Evolutionary conservation across 805 yeast species (phyloP).

Genomic region (Kazachstania viticola): DNA sequence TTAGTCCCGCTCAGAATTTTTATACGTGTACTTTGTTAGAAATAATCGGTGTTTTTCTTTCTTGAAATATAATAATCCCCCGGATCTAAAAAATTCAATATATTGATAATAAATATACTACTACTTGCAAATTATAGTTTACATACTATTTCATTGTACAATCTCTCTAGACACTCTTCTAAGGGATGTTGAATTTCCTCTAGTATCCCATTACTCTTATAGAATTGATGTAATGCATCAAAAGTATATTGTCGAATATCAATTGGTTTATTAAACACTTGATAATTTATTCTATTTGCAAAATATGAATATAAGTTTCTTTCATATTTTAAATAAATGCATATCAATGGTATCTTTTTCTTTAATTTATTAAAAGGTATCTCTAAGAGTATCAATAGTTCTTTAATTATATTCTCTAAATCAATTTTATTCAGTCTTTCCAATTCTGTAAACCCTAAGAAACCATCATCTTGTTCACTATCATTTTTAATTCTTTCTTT

Average conservation of each 20-base stretch:
- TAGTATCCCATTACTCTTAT: conserved; percentile 8
- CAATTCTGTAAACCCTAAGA: conserved; percentile 14
- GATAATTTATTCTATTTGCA: conserved; percentile 23
- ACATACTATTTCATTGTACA: conserved; percentile 12
- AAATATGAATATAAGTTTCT: conserved; percentile 23
- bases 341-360: conserved; percentile 19
- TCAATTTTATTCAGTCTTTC: conserved; percentile 21
- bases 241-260: conserved; percentile 15
- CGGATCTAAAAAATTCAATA: too few species aligned
- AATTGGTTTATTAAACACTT: conserved; percentile 23
- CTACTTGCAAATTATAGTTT: conserved; percentile 2
- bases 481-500: too few species aligned
- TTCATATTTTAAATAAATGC: conserved; percentile 16
- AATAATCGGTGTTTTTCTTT: too few species aligned
- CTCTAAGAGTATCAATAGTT: conserved; percentile 22
- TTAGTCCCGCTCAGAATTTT: too few species aligned
- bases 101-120: too few species aligned
- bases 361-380: conserved; percentile 24
- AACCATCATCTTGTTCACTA: conserved; percentile 1
- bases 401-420: conserved; percentile 28
- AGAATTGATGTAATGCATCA: conserved; percentile 12
- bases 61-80: too few species aligned
- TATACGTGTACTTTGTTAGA: too few species aligned
- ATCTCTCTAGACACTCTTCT: conserved; percentile 18
- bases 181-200: conserved; percentile 17